These are phyloP conservation scores for Achaetomium macrosporum DNA, from an alignment of 2,329 filamentous ascomycete species.

Conservation along the genomic window DNA sequence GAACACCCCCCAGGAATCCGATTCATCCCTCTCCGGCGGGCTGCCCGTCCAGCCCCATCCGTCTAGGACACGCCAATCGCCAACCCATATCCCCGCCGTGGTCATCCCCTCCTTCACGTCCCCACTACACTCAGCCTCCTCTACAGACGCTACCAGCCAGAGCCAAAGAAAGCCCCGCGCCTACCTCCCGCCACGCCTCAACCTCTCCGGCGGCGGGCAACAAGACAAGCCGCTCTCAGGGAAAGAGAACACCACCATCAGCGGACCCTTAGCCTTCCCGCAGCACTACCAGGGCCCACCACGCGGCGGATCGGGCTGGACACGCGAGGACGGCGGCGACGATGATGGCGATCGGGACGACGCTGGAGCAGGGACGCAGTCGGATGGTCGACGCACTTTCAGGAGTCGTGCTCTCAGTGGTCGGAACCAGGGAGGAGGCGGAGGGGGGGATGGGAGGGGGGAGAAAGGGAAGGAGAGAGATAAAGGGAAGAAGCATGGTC, in stretches of 20 bases:
- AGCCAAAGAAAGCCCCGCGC: conserved; percentile 3
- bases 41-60: neutral
- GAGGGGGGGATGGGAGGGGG: neutral
- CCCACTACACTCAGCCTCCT: neutral
- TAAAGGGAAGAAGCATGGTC: conserved; percentile 2
- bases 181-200: conserved; percentile 7
- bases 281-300: conserved; percentile 7
- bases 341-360: neutral
- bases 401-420: no score
- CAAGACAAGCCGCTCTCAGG: conserved; percentile 11
- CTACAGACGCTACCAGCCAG: neutral
- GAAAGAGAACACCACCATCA: conserved; percentile 18
- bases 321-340: neutral
- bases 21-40: neutral
- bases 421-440: neutral
- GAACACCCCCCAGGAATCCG: neutral
- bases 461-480: neutral
- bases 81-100: neutral
- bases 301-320: neutral
- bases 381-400: no score
- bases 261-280: conserved; percentile 21
- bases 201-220: conserved; percentile 1
- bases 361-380: neutral
- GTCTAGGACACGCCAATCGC: neutral
- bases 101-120: neutral